These are phyloP conservation scores for Colletotrichum agaves DNA, from an alignment of 2,329 filamentous ascomycete genomes.

Conservation along the genomic window DNA sequence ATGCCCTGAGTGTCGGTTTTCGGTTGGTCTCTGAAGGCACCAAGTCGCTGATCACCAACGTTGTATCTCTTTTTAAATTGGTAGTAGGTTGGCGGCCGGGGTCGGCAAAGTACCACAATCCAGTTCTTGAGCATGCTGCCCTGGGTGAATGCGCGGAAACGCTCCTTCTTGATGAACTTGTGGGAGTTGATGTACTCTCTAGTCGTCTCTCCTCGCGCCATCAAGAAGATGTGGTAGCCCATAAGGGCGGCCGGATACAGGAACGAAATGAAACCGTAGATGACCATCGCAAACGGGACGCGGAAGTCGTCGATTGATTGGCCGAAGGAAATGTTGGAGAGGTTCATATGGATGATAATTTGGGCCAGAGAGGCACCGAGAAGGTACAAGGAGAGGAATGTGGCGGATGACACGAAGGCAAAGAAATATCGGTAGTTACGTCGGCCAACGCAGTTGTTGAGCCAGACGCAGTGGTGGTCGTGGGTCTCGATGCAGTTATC, in stretches of 20 bases:
- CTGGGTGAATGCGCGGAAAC: slow-evolving; percentile 90
- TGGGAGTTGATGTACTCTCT: slow-evolving; percentile 95
- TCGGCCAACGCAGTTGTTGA: slow-evolving; percentile 97
- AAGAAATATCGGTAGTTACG: slow-evolving; percentile 99
- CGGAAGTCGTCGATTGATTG: slow-evolving; percentile 76
- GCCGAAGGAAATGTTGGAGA: slow-evolving; percentile 73
- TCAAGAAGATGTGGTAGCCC: slow-evolving; percentile 91
- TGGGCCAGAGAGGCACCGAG: slow-evolving; percentile 84
- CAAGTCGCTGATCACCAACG: slow-evolving; percentile 87
- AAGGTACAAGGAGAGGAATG: slow-evolving; percentile 80
- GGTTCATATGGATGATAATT: slow-evolving; percentile 76
- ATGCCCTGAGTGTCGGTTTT: slow-evolving; percentile 65
- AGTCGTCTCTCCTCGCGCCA: slow-evolving; percentile 92
- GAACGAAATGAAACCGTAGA: slow-evolving; percentile 80
- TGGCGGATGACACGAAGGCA: slow-evolving; percentile 84
- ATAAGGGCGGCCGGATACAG: slow-evolving; percentile 86
- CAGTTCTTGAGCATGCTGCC: slow-evolving; percentile 81
- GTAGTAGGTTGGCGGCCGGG: slow-evolving; percentile 88
- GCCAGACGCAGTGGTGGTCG: slow-evolving; percentile 98
- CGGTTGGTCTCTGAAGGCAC: slow-evolving; percentile 53
- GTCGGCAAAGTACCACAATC: slow-evolving; percentile 82
- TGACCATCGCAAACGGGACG: slow-evolving; percentile 87
- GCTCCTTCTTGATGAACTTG: slow-evolving; percentile 92
- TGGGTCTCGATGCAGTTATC: slow-evolving; percentile 98
- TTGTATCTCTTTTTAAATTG: slow-evolving; percentile 82